These are phyloP conservation scores for Penicillium pancosmium DNA, from an alignment of 495 filamentous ascomycete genomes.

Conservation along the genomic window DNA sequence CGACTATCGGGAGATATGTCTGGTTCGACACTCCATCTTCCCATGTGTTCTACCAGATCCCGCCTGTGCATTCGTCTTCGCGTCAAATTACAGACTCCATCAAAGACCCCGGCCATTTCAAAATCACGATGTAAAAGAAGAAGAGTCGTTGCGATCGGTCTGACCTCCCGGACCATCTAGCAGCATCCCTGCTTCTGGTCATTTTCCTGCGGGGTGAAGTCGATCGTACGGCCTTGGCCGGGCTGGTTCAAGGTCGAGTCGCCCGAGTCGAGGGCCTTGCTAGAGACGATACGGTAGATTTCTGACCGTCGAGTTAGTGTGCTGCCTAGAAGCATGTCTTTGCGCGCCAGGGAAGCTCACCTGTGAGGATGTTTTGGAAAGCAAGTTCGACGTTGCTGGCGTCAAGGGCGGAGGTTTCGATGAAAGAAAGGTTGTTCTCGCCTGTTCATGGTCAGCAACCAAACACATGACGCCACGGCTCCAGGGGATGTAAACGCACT, in stretches of 20 bases:
- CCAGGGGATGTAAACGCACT: conserved; percentile 60
- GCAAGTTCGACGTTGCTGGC: conserved; percentile 99
- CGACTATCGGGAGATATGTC: conserved; percentile 31
- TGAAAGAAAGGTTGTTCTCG: conserved; percentile 57
- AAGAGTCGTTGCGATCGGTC: conserved; percentile 45
- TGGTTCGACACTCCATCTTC: conserved; percentile 22
- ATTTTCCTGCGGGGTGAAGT: conserved; percentile 77
- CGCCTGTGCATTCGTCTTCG: conserved; percentile 44
- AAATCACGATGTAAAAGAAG: conserved; percentile 44
- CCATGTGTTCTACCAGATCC: conserved; percentile 40
- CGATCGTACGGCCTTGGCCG: conserved; percentile 70
- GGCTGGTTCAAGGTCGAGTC: conserved; percentile 75
- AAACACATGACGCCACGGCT: background rate
- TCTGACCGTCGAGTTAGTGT: conserved; percentile 53
- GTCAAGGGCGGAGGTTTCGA: conserved; percentile 98
- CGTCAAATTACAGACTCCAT: conserved; percentile 45
- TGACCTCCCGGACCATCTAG: conserved; percentile 52
- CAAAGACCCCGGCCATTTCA: conserved; percentile 45
- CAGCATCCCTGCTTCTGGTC: conserved; percentile 88
- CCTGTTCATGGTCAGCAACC: conserved; percentile 19
- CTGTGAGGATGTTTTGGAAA: conserved; percentile 99
- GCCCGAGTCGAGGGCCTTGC: conserved; percentile 89
- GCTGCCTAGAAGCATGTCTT: conserved; percentile 1
- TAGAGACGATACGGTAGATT: conserved; percentile 99
- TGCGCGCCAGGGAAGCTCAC: conserved; percentile 52